phyloP scores from a whole-genome alignment of 2,329 filamentous ascomycete species.

The Cytospora mali region DNA sequence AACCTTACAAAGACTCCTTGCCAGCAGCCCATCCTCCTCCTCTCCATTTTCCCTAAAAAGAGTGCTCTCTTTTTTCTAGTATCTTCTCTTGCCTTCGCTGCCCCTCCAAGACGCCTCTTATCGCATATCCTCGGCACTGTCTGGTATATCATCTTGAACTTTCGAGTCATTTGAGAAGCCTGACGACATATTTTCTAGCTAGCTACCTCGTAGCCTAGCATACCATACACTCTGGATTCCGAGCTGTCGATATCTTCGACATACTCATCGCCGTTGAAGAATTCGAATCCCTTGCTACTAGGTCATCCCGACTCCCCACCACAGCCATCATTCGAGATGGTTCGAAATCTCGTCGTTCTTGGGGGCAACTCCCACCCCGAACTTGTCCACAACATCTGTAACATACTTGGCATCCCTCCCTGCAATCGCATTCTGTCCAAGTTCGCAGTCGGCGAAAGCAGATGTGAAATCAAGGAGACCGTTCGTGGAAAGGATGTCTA shows the following conservation, averaged over 20 bases:
- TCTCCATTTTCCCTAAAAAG: neutral
- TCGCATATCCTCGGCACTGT: constrained; percentile 33
- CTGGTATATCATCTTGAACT: constrained; percentile 20
- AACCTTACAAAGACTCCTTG: constrained; percentile 16
- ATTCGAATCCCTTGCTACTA: neutral
- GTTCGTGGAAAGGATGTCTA: constrained; percentile 98
- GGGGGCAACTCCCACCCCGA: constrained; percentile 91
- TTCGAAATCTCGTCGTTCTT: constrained; percentile 90
- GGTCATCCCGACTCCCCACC: neutral
- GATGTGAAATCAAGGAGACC: constrained; percentile 93
- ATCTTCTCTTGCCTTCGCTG: constrained; percentile 16
- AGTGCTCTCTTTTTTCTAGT: constrained; percentile 23
- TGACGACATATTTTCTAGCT: neutral
- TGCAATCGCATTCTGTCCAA: constrained; percentile 85
- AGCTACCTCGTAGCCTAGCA: neutral
- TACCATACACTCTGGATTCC: neutral
- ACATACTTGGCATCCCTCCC: constrained; percentile 79
- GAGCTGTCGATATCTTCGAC: neutral
- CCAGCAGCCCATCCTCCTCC: neutral
- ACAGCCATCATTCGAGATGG: constrained; percentile 59
- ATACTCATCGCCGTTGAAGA: neutral
- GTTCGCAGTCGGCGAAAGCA: constrained; percentile 91
- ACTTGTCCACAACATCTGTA: constrained; percentile 84
- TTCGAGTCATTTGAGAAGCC: neutral
- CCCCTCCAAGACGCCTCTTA: constrained; percentile 19